Base-by-base conservation (phyloP, 345 rosid species). In the Eucalyptus shirleyi region DNA sequence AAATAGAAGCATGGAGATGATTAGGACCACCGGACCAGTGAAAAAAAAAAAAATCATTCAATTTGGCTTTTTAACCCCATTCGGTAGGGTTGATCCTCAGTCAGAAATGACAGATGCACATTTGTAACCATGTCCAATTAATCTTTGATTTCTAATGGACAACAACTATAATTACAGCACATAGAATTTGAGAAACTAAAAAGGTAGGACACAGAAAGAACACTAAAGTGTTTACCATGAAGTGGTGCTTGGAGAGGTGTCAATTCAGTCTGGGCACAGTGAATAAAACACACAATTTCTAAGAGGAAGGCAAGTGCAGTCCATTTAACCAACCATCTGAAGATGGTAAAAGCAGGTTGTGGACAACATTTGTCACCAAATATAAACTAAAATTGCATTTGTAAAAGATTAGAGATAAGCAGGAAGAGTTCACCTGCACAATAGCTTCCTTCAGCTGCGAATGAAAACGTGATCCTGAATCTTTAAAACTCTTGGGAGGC, bases 401-500 rank as follows among this genome's bases (percentile, higher is more conserved):
- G 40, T 42, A 44, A 62, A 87, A 91, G 59, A 34, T 80, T 50
- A 89, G 88, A 34, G 90, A 80, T 91, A 91, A 80, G 60, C 89
- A 9, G 30, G 59, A 14, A 55, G 55, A 34, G 34, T 17, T 91
- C 86, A 95, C 99, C 99, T 95, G 96, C 93, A 94, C 42, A 90
- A 98, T 95, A 86, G 96, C 98, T 92, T 97, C 99, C 92, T 94
- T 98, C 91, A 97, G 93, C 90, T 88, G 94, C 87, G 97, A 95
- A 94, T 98, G 98, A 90, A 97, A 95, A 91, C 92, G 92, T 87
- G 99, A 97, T 89, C 98, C 99, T 32, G 99, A 94, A 93, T 98
- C 99, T 92, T 97, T 97, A 88, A 98, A 94, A 93, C 93, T 95
- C 92, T 97, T 98, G 42, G 99, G 99, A 94, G 99, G 99, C 99